Base-by-base conservation (phyloP, 306 rosid genomes). In the Inga oerstediana region DNA sequence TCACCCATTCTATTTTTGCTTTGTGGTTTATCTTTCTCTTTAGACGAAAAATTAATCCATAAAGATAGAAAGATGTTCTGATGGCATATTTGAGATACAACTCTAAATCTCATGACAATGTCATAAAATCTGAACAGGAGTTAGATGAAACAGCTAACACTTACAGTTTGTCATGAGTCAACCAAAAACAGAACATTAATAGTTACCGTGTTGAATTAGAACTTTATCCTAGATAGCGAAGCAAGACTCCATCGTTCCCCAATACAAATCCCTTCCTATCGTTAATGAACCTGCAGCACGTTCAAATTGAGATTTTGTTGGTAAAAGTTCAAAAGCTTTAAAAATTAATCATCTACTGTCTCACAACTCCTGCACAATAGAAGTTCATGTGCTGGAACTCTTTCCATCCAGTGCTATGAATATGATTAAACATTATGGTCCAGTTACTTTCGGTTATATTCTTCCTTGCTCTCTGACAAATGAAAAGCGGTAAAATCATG, bases 161-260 rank as follows among this genome's bases (percentile, higher is more conserved):
- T 72, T 48, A 61, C 51, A 10, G 71, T 73, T 76, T 37, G 49
- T 48, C 73, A 75, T n/a, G 10, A 24, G 73, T 56, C 51, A 79
- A 70, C 72, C 44, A 79, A 70, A 88, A 82, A 46, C 15, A 74
- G 68, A 35, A 58, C 41, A 19, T 27, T 20, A 66, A 4, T 37
- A 70, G 12, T 88, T 89, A 91, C 95, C 97, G 59, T 41, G 88
- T 74, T 72, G 79, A 82, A 80, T 80, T 46, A 75, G 74, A 82
- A 61, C 81, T 87, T 89, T 83, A 94, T 84, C 95, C 97, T 79
- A 96, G 99, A 85, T 93, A 94, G 83, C 98, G 97, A 78, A 96
- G 98, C 87, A 96, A 86, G 81, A 96, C 99, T 45, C 97, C 98
- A 74, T 94, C 98, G 39, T 96, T 96, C 80, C 99, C 99, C 82